Evolutionary conservation across 108 stramenopile species (phyloP).

Genomic region (Schizochytrium sp.): DNA sequence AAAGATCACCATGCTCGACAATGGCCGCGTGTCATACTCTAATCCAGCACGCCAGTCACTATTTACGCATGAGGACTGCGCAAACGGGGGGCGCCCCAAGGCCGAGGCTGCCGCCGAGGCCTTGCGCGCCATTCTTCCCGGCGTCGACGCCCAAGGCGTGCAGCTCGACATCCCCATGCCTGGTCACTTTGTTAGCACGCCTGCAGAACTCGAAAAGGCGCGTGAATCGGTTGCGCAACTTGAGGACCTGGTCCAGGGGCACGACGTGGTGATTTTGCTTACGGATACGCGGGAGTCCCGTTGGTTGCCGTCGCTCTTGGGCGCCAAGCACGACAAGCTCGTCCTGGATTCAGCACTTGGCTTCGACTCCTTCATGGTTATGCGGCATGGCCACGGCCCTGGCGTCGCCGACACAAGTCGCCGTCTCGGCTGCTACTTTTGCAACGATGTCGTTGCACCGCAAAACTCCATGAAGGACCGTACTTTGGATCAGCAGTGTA

Average conservation of each 20-base stretch:
- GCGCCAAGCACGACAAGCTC: constrained; percentile 69
- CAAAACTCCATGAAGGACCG: constrained; percentile 84
- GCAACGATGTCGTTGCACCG: constrained; percentile 93
- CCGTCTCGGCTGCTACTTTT: constrained; percentile 94
- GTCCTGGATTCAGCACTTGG: constrained; percentile 92
- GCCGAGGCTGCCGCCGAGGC: constrained; percentile 84
- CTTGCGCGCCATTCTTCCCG: constrained; percentile 61
- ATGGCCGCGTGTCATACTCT: constrained; percentile 81
- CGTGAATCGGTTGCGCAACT: constrained; percentile 55
- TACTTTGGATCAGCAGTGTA: constrained; percentile 98
- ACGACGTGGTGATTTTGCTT: constrained; percentile 83
- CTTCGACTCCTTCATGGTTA: constrained; percentile 89
- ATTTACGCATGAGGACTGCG: constrained; percentile 80
- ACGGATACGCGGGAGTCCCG: constrained; percentile 95
- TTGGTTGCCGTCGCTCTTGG: constrained; percentile 96
- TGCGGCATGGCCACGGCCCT: constrained; percentile 74
- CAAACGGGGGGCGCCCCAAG: constrained; percentile 67
- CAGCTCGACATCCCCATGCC: constrained; percentile 94
- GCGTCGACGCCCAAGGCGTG: constrained; percentile 62
- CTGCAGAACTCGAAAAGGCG: constrained; percentile 28
- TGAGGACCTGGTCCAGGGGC: constrained; percentile 57
- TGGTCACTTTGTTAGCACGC: constrained; percentile 66
- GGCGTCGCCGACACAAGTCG: background rate
- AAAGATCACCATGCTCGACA: constrained; percentile 83
- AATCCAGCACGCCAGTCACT: constrained; percentile 94